Evolutionary conservation across 768 basidiomycete genomes (phyloP), one percentile per base, ranked within the genome.

Genomic region (Gloeopeniophorella convolvens): DNA sequence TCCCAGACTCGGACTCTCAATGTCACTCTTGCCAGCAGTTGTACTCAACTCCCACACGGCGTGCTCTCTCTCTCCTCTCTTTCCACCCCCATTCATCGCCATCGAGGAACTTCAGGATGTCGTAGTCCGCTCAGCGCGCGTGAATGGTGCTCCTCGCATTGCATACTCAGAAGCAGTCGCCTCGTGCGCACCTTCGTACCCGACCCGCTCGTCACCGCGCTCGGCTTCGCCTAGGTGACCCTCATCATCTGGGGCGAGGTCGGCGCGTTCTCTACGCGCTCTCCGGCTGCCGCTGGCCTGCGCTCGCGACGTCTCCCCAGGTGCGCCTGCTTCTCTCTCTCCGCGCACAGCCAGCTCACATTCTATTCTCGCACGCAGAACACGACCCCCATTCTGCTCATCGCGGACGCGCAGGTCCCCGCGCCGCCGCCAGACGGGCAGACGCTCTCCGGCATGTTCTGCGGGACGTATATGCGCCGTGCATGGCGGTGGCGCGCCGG

Each of bases 371-470:
- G n/a, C n/a, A n/a, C n/a, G n/a, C n/a, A n/a, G 20, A 36, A 42
- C 13, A 35, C 70, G 52, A 55, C 75, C 3, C 86, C 83, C 63
- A 71, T 90, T 16, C 78, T 96, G 18, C 70, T 95, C 30, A 70
- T 93, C 24, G 84, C 93, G 10, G 94, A 96, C 67, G 87, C 91
- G 0, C 91, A 95, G 64, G 76, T 95, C 31, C 32, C 42, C 7
- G 30, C 73, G 86, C 39, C 84, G 88, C 65, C 72, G 72, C 41
- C 71, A 76, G 36, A 85, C 84, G 6, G 90, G 87, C 65, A 79
- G 80, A 15, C 76, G 68, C 58, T 90, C 11, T 74, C 77, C 6
- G 82, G 80, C 55, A 60, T 79, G 46, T 62, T 91, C 42, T 80
- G 85, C 42, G 87, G 93, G 69, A 70, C 88, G 48, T 89, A 91